Percentiles rank a stretch among this genome's conserved stretches.
phyloP scores from a whole-genome alignment of 2,329 filamentous ascomycete species.

The Aspergillus sp. region DNA sequence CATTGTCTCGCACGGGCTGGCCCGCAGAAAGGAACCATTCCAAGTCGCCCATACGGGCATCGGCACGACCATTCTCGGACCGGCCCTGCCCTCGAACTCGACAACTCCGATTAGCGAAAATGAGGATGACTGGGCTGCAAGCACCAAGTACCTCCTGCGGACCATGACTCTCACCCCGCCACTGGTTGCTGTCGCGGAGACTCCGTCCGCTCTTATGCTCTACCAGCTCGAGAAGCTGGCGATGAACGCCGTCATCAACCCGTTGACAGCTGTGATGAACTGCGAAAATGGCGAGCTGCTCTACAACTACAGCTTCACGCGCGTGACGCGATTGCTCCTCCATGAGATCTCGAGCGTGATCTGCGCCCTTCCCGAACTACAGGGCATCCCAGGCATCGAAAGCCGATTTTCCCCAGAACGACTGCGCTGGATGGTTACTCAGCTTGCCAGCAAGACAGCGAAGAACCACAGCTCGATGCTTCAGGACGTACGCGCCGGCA shows the following conservation, averaged over 20 bases:
- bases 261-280: constrained; percentile 77
- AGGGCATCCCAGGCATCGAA: constrained; percentile 60
- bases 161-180: constrained; percentile 64
- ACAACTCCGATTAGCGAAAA: constrained; percentile 19
- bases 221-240: constrained; percentile 78
- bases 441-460: constrained; percentile 56
- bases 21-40: constrained; percentile 50
- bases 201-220: constrained; percentile 64
- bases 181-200: constrained; percentile 62
- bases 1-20: constrained; percentile 61
- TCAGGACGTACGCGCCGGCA: constrained; percentile 62
- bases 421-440: constrained; percentile 61
- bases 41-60: constrained; percentile 59
- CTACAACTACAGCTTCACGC: constrained; percentile 65
- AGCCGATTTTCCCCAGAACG: constrained; percentile 63
- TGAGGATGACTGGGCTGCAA: constrained; percentile 36
- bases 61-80: constrained; percentile 60
- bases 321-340: constrained; percentile 70
- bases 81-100: constrained; percentile 42
- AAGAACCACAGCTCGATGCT: constrained; percentile 68
- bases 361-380: constrained; percentile 71
- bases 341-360: constrained; percentile 74
- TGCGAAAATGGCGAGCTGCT: constrained; percentile 71
- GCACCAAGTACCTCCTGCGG: constrained; percentile 63
- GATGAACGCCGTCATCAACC: constrained; percentile 74